phyloP scores from a whole-genome alignment of 495 filamentous ascomycete species.

The Aspergillus homomorphus region DNA sequence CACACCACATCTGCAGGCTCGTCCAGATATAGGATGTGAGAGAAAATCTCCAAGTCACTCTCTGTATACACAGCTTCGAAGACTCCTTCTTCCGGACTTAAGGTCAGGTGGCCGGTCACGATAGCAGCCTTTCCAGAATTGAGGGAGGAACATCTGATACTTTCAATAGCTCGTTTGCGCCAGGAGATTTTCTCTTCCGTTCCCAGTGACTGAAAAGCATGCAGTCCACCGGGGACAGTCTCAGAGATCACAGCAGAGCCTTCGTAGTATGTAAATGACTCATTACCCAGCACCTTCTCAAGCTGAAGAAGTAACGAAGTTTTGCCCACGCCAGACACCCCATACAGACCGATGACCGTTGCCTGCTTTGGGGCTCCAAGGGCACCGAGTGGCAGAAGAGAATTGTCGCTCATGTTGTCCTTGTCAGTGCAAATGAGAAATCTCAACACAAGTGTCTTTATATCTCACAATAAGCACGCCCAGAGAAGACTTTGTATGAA shows the following conservation, averaged over 20 bases:
- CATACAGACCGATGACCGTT: slow-evolving; percentile 57
- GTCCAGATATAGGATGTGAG: slow-evolving; percentile 62
- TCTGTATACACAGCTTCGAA: slow-evolving; percentile 40
- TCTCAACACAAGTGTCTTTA: too few species aligned
- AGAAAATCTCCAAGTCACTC: slow-evolving; percentile 49
- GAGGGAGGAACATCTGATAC: slow-evolving; percentile 40
- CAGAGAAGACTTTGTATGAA: too few species aligned
- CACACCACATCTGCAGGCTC: slow-evolving; percentile 32
- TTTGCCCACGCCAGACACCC: slow-evolving; percentile 61
- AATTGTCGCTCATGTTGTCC: too few species aligned
- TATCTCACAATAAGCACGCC: too few species aligned
- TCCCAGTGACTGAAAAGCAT: slow-evolving; percentile 44
- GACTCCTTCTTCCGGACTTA: slow-evolving; percentile 36
- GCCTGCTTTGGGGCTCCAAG: slow-evolving; percentile 6
- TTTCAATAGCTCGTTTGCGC: slow-evolving; percentile 49
- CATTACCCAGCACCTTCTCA: slow-evolving; percentile 30
- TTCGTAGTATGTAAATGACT: slow-evolving; percentile 51
- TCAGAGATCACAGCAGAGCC: slow-evolving; percentile 50
- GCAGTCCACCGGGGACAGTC: slow-evolving; percentile 49
- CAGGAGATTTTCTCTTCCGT: slow-evolving; percentile 38
- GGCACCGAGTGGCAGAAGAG: too few species aligned
- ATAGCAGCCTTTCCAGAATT: slow-evolving; percentile 39
- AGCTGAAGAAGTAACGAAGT: slow-evolving; percentile 47
- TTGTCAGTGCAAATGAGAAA: too few species aligned
- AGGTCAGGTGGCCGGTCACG: slow-evolving; percentile 61